phyloP scores from a whole-genome alignment of 768 basidiomycete genomes.

The Leccinum pellstonianum region DNA sequence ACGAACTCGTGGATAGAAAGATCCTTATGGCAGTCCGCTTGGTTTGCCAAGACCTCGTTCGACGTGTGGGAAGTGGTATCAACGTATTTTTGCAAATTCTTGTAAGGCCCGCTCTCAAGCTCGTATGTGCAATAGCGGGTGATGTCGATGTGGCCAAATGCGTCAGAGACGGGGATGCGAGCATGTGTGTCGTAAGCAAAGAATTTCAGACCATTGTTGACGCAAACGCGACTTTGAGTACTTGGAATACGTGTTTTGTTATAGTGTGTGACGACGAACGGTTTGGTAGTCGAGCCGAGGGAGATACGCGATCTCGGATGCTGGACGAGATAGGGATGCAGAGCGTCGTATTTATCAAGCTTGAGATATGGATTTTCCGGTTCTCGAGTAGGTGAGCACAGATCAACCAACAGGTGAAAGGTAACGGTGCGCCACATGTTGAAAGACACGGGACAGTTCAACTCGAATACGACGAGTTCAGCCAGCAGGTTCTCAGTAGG shows the following conservation, averaged over 20 bases:
- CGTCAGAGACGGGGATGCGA: slow-evolving; percentile 9
- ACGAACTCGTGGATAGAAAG: slow-evolving; percentile 44
- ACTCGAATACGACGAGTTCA: slow-evolving; percentile 41
- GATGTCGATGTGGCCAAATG: slow-evolving; percentile 17
- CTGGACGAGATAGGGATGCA: slow-evolving; percentile 12
- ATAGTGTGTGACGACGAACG: slow-evolving; percentile 34
- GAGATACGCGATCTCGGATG: slow-evolving; percentile 23
- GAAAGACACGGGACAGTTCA: slow-evolving; percentile 39
- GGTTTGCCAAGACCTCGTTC: slow-evolving; percentile 44
- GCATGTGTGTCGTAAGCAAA: slow-evolving; percentile 26
- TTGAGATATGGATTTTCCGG: slow-evolving; percentile 11
- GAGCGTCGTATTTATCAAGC: slow-evolving; percentile 14
- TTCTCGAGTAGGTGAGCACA: slow-evolving; percentile 26
- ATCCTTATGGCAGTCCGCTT: slow-evolving; percentile 39
- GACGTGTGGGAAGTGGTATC: slow-evolving; percentile 37
- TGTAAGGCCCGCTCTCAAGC: slow-evolving; percentile 35
- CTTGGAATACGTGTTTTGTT: slow-evolving; percentile 15
- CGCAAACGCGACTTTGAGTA: slow-evolving; percentile 15
- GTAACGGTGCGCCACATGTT: slow-evolving; percentile 45
- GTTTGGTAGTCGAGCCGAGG: slow-evolving; percentile 25
- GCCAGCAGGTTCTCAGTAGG: slow-evolving; percentile 28
- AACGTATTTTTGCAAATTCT: slow-evolving; percentile 36
- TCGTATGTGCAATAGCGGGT: slow-evolving; percentile 28
- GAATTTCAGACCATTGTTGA: slow-evolving; percentile 33
- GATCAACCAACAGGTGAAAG: slow-evolving; percentile 37